Evolutionary conservation across 2,329 filamentous ascomycete species (phyloP).

Genomic region (Alternaria brassicicola): DNA sequence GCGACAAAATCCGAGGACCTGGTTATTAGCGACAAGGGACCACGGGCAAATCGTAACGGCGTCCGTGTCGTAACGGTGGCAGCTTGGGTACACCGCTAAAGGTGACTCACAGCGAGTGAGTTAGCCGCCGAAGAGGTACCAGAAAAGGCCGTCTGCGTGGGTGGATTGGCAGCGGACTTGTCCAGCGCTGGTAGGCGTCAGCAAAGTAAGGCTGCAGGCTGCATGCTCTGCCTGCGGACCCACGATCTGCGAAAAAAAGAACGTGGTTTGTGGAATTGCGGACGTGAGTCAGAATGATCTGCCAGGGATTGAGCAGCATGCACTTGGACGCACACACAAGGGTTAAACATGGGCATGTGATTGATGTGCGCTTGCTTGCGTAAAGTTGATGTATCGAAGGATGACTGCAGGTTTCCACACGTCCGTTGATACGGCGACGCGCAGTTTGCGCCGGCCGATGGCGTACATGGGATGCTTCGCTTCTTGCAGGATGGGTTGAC

Average conservation of each 20-base stretch:
- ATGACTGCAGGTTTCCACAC: constrained; percentile 29
- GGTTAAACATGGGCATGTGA: constrained; percentile 36
- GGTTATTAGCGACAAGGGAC: constrained; percentile 14
- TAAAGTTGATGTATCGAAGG: constrained; percentile 26
- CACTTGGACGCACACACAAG: constrained; percentile 9
- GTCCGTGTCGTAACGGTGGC: constrained; percentile 14
- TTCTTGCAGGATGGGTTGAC: constrained; percentile 8
- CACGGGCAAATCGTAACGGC: constrained; percentile 11
- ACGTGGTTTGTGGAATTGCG: constrained; percentile 31
- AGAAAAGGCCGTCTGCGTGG: background rate
- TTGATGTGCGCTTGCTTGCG: constrained; percentile 24
- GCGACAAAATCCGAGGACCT: constrained; percentile 14
- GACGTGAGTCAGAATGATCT: constrained; percentile 26
- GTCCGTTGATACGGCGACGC: constrained; percentile 10
- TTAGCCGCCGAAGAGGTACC: background rate
- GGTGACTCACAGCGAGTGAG: constrained; percentile 18
- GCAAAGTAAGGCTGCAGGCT: constrained; percentile 7
- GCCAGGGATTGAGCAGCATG: constrained; percentile 22
- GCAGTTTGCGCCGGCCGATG: constrained; percentile 13
- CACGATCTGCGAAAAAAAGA: constrained; percentile 18
- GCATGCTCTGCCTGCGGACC: constrained; percentile 4
- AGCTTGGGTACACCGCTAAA: constrained; percentile 20
- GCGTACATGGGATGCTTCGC: constrained; percentile 10
- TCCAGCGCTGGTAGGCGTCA: constrained; percentile 6
- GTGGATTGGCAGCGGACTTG: background rate